Base-by-base conservation (phyloP, 2,329 filamentous ascomycete genomes). In the Sporothrix dimorphospora region DNA sequence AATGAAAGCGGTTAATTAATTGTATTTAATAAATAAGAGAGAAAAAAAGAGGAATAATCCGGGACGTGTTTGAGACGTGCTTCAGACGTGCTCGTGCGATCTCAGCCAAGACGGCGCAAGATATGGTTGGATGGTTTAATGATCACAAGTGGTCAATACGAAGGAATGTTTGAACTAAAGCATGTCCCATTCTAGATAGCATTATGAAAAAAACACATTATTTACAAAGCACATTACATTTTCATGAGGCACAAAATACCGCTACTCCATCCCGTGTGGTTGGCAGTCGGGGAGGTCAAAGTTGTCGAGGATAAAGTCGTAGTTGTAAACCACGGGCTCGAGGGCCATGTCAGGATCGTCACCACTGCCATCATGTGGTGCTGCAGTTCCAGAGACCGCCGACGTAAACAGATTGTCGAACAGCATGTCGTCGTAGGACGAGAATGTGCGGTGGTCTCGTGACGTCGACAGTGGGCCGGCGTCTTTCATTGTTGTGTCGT, bases 221-320 rank as follows among this genome's bases (percentile, higher is more conserved):
- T n/a, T n/a, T n/a, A n/a, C n/a, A n/a, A n/a, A n/a, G n/a, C n/a
- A n/a, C n/a, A n/a, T n/a, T n/a, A n/a, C n/a, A n/a, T n/a, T n/a
- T n/a, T n/a, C n/a, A n/a, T n/a, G n/a, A n/a, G n/a, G n/a, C n/a
- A n/a, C n/a, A n/a, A n/a, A n/a, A n/a, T n/a, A n/a, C n/a, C n/a
- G n/a, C n/a, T 45, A 66, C 40, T 66, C 61, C 61, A 59, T 40
- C 55, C 55, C 55, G 12, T 59, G 55, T 16, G 55, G 55, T 30
- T 57, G 53, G 53, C 53, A 57, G 53, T 57, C 53, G 1, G 53
- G 53, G 24, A 59, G 27, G 27, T 53, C 66, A 42, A 69, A 59
- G 34, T 59, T 69, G 53, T 70, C 53, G 19, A 70, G 14, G 27
- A 34, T 34, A 38, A 61, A 70, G 16, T 61, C 53, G 27, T 70